Evolutionary conservation across 1,284 basidiomycete species (phyloP), one percentile per base, ranked within the genome.

Genomic region (Spongiforma sp.): DNA sequence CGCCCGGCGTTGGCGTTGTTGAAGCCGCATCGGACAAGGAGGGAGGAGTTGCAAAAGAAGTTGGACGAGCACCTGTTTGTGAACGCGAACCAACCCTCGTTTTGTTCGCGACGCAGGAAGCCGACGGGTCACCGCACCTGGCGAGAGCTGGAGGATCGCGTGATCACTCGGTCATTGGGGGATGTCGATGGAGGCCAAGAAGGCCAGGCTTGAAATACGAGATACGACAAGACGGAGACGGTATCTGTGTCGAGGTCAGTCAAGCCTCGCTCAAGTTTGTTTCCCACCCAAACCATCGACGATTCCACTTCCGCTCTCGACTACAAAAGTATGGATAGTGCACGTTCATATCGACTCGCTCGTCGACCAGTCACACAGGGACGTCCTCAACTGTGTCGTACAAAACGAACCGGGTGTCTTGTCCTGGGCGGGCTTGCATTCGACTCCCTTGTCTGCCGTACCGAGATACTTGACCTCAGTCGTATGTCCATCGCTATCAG

Each of bases 391-490:
- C 82, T 99, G 96, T 80, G 89, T 99, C 66, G 98, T 99, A 10
- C 98, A 99, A 81, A 99, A 99, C 78, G 98, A 99, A 81, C 98
- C 98, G 4, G 98, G 98, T 78, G 98, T 99, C 24, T 86, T 99
- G 26, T 98, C 97, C 98, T 28, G 98, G 95, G 48, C 86, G 98
- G 69, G 98, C 98, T 2, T 98, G 99, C 85, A 99, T 98, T 97
- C 74, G 98, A 99, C 81, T 99, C 96, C 24, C 86, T 99, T 70
- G 98, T 99, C 28, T 99, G 98, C 81, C 89, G 94, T 64, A 99
- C 98, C 53, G 98, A 99, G 80, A 96, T 99, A 70, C 90, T 94
- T 63, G 98, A 99, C 81, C 85, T 99, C 52, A 96, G 93, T 82
- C 89, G 98, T 59, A 99, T 99, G 98, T 99, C 95, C 75, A 95